Base-by-base conservation (phyloP, 2,329 filamentous ascomycete genomes). In the Cladosporium sphaerospermum region DNA sequence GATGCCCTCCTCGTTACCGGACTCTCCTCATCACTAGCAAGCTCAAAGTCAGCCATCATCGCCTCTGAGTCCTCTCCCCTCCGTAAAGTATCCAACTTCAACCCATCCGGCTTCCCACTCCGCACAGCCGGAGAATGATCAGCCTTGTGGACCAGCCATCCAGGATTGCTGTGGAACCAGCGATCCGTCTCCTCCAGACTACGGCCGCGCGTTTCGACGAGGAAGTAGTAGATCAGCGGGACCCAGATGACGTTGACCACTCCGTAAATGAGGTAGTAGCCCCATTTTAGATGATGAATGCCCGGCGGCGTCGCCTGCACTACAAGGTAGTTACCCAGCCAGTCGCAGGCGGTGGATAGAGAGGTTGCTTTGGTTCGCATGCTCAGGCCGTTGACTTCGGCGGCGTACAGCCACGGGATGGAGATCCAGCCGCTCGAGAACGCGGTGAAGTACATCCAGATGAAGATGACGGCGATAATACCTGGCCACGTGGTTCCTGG, bases 391-490 rank as follows among this genome's bases (percentile, higher is more conserved):
- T 77, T 78, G 59, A 78, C 32, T 50, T 63, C 59, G 11, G 61
- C 58, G 4, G 39, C 44, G 31, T 49, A 59, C n/a, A 61, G 52
- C 61, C 61, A 64, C 0, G 61, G 61, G 9, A 64, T 55, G 7
- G 58, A 57, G 10, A 64, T 57, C 61, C 61, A 63, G 9, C 77
- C 82, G 0, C 82, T 82, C 33, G 82, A 83, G 57, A 86, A 86
- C 47, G 81, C 81, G 3, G 81, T 81, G 61, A 86, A 86, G 69
- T 85, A 87, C 2, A 81, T 76, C 69, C 86, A 86, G n/a, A 87
- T 58, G 55, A 83, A 84, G 3, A 85, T 82, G 9, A 77, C 74
- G 0, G 75, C 74, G 36, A 73, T 71, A 54, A 76, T 75, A 19
- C 61, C 61, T 3, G 57, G 53, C 9, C 52, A 62, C 1, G 59